Base-by-base conservation (phyloP, 2,329 filamentous ascomycete species). In the Ceratocystis diversiconidia region DNA sequence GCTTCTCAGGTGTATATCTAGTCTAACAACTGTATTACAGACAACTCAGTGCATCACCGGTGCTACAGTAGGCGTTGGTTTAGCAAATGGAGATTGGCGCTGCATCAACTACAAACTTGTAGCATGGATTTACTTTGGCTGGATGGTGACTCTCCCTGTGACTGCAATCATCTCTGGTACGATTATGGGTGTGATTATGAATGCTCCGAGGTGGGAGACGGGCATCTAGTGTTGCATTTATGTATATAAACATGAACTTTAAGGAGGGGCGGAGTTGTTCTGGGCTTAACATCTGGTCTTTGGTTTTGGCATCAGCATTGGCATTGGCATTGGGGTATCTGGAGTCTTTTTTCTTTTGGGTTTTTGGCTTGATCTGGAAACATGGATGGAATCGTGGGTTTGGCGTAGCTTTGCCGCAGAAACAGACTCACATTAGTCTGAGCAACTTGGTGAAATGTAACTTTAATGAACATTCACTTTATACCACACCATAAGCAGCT, bases 31-130 rank as follows among this genome's bases (percentile, higher is more conserved):
- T n/a, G n/a, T 8, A 36, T 17, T 15, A 61, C 36, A 68, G 6
- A 81, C 79, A 4, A 81, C 79, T 2, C 80, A 82, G 73, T 82
- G 80, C 69, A 79, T 80, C 66, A 78, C 76, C 57, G 79, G 79
- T 59, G 79, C 79, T 1, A 80, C 78, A 1, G 78, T 80, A 17
- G 79, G 79, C 44, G 79, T 81, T n/a, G 79, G 78, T 6, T 73
- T 81, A 25, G 78, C 76, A 66, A 80, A 79, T 59, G 79, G 78
- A n/a, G 76, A 77, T 46, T 76, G 76, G 73, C 74, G 74, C 66
- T 78, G 77, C 43, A 78, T 81, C 69, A 81, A 81, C 71, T 79
- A 75, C 68, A 75, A 76, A 68, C 75, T 79, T 67, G 76, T 79
- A 19, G 77, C 73, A 10, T 78, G 78, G 71, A 76, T 80, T 63